Conservation (phyloP, 1,284 basidiomycete genomes). For the Xerocomus cyaneibrunnescens region DNA sequence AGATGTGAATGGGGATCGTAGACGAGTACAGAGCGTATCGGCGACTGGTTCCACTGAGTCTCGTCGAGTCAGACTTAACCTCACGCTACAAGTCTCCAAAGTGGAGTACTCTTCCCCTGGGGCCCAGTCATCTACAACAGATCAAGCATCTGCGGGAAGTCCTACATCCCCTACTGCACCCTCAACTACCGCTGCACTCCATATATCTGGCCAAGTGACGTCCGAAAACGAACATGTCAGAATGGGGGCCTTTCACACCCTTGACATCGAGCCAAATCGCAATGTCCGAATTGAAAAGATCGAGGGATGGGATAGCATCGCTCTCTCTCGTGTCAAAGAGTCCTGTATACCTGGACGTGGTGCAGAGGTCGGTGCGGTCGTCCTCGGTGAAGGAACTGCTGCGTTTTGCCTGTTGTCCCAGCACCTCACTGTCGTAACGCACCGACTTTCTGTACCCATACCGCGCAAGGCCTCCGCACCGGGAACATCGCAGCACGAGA, state of each 20-base stretch:
- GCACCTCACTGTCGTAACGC: conserved; percentile 94
- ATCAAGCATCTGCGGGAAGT: conserved; percentile 42
- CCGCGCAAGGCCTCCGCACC: conserved; percentile 89
- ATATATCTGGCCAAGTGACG: conserved; percentile 88
- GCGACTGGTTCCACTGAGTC: conserved; percentile 94
- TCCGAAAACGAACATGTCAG: conserved; percentile 91
- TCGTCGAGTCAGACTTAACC: conserved; percentile 80
- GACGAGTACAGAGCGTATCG: conserved; percentile 77
- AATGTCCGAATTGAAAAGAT: conserved; percentile 89
- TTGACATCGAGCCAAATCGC: conserved; percentile 93
- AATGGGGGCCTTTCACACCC: conserved; percentile 93
- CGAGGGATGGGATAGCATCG: conserved; percentile 90
- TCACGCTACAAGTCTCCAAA: conserved; percentile 78
- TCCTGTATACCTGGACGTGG: conserved; percentile 89
- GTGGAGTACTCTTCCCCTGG: conserved; percentile 71
- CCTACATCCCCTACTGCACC: conserved; percentile 41
- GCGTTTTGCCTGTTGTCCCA: conserved; percentile 93
- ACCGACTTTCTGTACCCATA: conserved; percentile 88
- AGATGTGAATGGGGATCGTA: conserved; percentile 26
- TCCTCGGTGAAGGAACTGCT: conserved; percentile 94
- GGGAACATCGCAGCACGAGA: conserved; percentile 81
- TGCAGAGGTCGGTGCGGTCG: conserved; percentile 95
- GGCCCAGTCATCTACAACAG: conserved; percentile 47
- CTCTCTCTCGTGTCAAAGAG: conserved; percentile 81
- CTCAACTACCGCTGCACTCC: conserved; percentile 64